Percentiles rank a stretch among this genome's conserved stretches.
Conservation (phyloP, 2,329 filamentous ascomycete species). For the Scedosporium dehoogii region DNA sequence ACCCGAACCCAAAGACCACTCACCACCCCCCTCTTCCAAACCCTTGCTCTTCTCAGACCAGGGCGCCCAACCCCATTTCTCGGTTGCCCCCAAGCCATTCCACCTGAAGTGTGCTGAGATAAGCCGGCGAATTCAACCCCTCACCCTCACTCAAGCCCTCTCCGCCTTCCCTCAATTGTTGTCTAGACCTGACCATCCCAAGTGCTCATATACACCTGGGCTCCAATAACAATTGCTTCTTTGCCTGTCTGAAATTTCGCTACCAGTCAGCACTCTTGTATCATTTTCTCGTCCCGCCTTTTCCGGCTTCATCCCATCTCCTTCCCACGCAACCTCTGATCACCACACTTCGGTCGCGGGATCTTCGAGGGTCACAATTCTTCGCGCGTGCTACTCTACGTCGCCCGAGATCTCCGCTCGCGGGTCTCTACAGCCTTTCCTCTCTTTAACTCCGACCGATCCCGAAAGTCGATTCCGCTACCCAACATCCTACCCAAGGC, state of each 20-base stretch:
- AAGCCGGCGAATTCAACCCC: slow-evolving; percentile 3
- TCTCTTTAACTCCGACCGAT: neutral
- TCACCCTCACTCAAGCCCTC: neutral
- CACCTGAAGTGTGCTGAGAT: slow-evolving; percentile 3
- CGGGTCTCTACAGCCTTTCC: neutral
- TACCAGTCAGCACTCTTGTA: neutral
- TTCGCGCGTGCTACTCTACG: neutral
- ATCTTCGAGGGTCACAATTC: neutral
- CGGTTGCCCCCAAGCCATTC: neutral
- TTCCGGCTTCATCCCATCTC: neutral
- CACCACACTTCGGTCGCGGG: neutral
- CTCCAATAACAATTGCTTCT: slow-evolving; percentile 1
- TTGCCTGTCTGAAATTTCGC: neutral
- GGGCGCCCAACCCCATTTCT: neutral
- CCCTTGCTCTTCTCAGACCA: neutral
- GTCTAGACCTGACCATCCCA: neutral
- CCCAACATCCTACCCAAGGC: neutral
- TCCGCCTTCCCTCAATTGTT: neutral
- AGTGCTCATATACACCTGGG: neutral
- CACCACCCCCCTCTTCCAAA: too few species aligned
- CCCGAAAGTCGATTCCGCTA: neutral
- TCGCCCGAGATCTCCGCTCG: neutral
- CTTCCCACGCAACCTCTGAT: neutral
- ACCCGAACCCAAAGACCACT: too few species aligned
- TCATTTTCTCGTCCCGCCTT: neutral